Percentiles rank a stretch among this genome's conserved stretches.
phyloP scores from a whole-genome alignment of 2,329 filamentous ascomycete genomes.

The Gnomoniopsis sp. region DNA sequence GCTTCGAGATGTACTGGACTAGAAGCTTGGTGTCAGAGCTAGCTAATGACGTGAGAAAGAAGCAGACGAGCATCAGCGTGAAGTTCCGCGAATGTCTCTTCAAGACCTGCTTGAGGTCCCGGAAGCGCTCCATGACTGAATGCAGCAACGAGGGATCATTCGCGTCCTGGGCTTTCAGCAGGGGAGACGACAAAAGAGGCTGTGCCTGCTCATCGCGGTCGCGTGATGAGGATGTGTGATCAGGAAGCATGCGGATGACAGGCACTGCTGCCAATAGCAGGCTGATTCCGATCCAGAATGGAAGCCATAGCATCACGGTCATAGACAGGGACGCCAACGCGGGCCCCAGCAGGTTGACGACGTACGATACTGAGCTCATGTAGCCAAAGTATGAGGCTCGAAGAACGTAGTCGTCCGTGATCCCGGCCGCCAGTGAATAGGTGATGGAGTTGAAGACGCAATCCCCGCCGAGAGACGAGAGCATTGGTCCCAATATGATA shows the following conservation, averaged over 20 bases:
- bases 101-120: conserved; percentile 30
- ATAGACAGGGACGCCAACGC: conserved; percentile 44
- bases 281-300: conserved; percentile 38
- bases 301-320: conserved; percentile 39
- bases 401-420: conserved; percentile 40
- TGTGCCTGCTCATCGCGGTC: conserved; percentile 31
- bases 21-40: conserved; percentile 50
- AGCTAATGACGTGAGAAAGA: conserved; percentile 46
- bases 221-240: conserved; percentile 5
- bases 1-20: conserved; percentile 47
- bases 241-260: conserved; percentile 28
- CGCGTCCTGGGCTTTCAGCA: conserved; percentile 33
- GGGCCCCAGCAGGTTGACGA: conserved; percentile 43
- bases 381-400: conserved; percentile 48
- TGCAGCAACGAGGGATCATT: conserved; percentile 17
- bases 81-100: conserved; percentile 39
- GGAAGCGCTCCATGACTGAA: conserved; percentile 26
- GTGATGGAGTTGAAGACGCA: conserved; percentile 49
- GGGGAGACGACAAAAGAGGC: conserved; percentile 37
- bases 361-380: conserved; percentile 45
- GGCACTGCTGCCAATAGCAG: conserved; percentile 33
- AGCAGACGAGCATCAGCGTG: conserved; percentile 38
- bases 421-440: conserved; percentile 40
- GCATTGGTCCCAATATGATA: conserved; percentile 36
- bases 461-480: conserved; percentile 46